These are phyloP conservation scores for Cucumis sativus DNA, from an alignment of 306 rosid genomes.

Conservation along the genomic window Cucumber_9930_V3 NC_026658.2:20314001-20314500, in stretches of 20 bases:
- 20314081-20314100: slow-evolving; percentile 19
- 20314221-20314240: background rate
- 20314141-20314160: slow-evolving; percentile 79
- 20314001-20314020: background rate
- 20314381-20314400: background rate
- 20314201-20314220: slow-evolving; percentile 92
- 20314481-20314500: background rate
- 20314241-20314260: background rate
- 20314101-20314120: slow-evolving; percentile 67
- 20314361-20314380: background rate
- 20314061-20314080: background rate
- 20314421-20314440: background rate
- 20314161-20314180: slow-evolving; percentile 71
- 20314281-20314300: too few species aligned
- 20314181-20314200: slow-evolving; percentile 88
- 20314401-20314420: background rate
- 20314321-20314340: background rate
- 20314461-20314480: background rate
- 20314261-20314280: too few species aligned
- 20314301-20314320: background rate
- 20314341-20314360: background rate
- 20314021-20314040: background rate
- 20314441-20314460: background rate
- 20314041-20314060: background rate
- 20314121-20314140: slow-evolving; percentile 63